A percentile compares a stretch with the other conserved stretches of the same genome.
These are phyloP conservation scores for Periconia sp. DNA, from an alignment of 2,329 filamentous ascomycete genomes.

Conservation along the genomic window DNA sequence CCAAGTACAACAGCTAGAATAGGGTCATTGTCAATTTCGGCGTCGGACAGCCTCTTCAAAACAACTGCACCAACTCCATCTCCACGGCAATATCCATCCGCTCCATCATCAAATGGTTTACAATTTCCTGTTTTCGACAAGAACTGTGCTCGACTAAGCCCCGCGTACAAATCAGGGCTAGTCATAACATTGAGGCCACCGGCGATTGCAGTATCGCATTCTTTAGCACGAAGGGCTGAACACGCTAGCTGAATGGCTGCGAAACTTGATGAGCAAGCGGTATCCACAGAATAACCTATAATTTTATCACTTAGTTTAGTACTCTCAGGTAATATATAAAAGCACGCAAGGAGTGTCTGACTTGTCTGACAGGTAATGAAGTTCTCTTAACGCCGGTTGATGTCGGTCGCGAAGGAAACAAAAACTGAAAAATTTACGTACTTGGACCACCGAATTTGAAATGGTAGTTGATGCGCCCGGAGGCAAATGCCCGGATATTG, in stretches of 20 bases:
- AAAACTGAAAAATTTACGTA: neutral
- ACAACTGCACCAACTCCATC: slow-evolving; percentile 34
- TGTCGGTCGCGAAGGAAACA: too few relatives aligned
- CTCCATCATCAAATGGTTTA: slow-evolving; percentile 35
- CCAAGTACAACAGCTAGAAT: slow-evolving; percentile 31
- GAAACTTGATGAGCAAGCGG: slow-evolving; percentile 41
- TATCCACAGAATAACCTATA: slow-evolving; percentile 29
- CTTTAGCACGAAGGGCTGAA: slow-evolving; percentile 31
- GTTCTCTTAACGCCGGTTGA: too few relatives aligned
- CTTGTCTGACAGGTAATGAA: too few relatives aligned
- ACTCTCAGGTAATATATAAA: neutral
- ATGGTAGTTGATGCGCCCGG: slow-evolving; percentile 51
- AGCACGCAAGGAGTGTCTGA: too few relatives aligned
- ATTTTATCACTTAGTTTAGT: neutral
- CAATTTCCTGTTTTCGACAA: slow-evolving; percentile 29
- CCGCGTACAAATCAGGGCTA: slow-evolving; percentile 34
- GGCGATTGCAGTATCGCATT: slow-evolving; percentile 27
- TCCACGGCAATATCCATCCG: slow-evolving; percentile 34
- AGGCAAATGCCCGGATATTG: slow-evolving; percentile 54
- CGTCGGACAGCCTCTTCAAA: slow-evolving; percentile 39
- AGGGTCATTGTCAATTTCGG: slow-evolving; percentile 39
- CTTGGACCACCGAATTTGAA: slow-evolving; percentile 47
- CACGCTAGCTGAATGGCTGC: slow-evolving; percentile 32
- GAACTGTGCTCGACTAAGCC: slow-evolving; percentile 26
- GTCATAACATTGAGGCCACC: slow-evolving; percentile 31